Base-by-base conservation (phyloP, 495 filamentous ascomycete genomes). In the Xylaria cubensis region DNA sequence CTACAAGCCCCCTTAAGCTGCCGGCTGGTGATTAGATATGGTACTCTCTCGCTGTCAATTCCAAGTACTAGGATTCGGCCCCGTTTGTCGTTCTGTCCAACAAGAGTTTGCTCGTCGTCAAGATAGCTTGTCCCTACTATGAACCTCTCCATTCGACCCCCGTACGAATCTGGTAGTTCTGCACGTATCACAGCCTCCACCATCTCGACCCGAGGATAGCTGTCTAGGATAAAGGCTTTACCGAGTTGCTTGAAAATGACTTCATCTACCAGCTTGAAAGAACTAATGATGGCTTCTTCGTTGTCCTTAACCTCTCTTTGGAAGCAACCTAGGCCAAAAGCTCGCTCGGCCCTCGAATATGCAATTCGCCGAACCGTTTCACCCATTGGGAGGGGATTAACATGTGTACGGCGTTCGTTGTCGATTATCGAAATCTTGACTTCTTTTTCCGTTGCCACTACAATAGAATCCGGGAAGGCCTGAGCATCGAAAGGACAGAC, bases 331-430 rank as follows among this genome's bases (percentile, higher is more conserved):
- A 98, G 85, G 8, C 92, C 95, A 77, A 98, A 97, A 0, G 91
- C 90, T 75, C 92, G 91, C 64, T 95, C 90, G 29, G 83, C 84
- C 10, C 91, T 84, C 9, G 93, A 97, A 81, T 98, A 97, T 0
- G 94, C 92, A 62, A 99, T 90, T 50, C 96, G 86, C 58, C 96
- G 89, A 6, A 97, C 92, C 39, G 94, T 96, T 77, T 98, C 92
- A 29, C 89, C 86, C 72, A 97, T 90, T 2, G 83, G 86, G 4
- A 97, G 82, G 1, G 93, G 90, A 73, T 92, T 90, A 10, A 97
- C 91, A 74, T 98, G 94, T 3, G 95, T 97, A 21, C 90, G 92
- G 34, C 94, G 88, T 75, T 95, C 90, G 56, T 89, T 91, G 75
- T 99, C 96, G 62, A 98, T 90, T 8, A 90, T 76, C 0, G 92